Base-by-base conservation (phyloP, 495 filamentous ascomycete genomes). In the Lepidopterella palustris region DNA sequence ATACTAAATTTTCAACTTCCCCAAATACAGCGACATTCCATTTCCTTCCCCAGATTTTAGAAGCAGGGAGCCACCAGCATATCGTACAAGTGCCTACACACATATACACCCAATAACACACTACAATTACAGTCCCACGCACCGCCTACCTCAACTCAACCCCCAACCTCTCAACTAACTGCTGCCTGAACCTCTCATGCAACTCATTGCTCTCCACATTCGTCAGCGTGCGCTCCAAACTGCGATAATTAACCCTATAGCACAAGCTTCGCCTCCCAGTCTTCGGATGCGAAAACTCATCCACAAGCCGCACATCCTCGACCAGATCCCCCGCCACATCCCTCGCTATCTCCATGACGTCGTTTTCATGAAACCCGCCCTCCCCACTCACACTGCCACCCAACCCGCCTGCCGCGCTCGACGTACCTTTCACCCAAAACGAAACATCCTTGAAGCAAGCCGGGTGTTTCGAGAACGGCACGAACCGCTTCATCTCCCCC, bases 321-420 rank as follows among this genome's bases (percentile, higher is more conserved):
- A 93, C 90, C 35, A 83, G 69, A 70, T 96, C 87, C 15, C 90
- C 91, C 8, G 82, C 88, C 26, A 89, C 80, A 24, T 83, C 82
- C 42, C 93, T 80, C 11, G 96, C 86, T 51, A 95, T 78, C 76
- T 97, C 93, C 92, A 97, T 97, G 40, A 98, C 75, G 74, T 98
- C 95, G 72, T 98, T 97, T 73, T 92, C 92, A 68, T 96, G 91
- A 62, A 95, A 88, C 1, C 42, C 67, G 6, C 18, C 28, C 25
- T 18, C 9, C n/a, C 15, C 25, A 24, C 52, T 54, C 21, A 21
- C 26, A 51, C 15, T 10, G 13, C 13, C 23, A 28, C 3, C 23
- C 24, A 62, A 4, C 58, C 64, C 26, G 50, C 63, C 18, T 58
- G 54, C 13, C 53, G 39, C 32, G 50, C 39, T 53, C 31, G 64